Evolutionary conservation across 1,284 basidiomycete species (phyloP), one percentile per base, ranked within the genome.

Genomic region (Ceratorhiza oryzae-sativae): DNA sequence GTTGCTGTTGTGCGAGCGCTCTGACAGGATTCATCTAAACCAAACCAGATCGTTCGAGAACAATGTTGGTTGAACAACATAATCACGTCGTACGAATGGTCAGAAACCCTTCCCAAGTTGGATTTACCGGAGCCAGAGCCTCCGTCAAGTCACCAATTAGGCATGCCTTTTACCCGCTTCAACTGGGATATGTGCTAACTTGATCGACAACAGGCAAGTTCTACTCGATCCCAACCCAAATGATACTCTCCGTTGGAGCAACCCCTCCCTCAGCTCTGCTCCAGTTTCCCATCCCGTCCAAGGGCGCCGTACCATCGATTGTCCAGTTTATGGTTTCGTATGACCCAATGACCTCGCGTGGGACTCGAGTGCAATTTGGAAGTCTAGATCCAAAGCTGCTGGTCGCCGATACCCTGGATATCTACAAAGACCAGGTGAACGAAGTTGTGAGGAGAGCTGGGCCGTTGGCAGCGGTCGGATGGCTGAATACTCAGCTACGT

Each of bases 51-150:
- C 32, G 71, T 75, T 25, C 62, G 73, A 60, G 73, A 75, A 45
- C 73, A 74, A 67, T 72, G 58, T n/a, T 75, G 74, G 74, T 36
- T 75, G 30, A 74, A 73, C 20, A 70, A 71, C 27, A 53, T 61
- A 25, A 55, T 75, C 18, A 25, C 59, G 15, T 51, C 75, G 1
- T 62, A 68, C 42, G 34, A 67, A n/a, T 75, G 74, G 74, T 18
- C 23, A 18, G 71, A 72, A 25, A 63, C 9, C 10, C 42, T 25
- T 1, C 46, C 56, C 2, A 56, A 63, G 18, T 55, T 34, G 15
- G 58, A 73, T 41, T 30, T 20, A 45, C 49, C 41, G 3, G 58
- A 51, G 32, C 30, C 20, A 10, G 42, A 34, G 58, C 58, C 56
- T n/a, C n/a, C 60, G 2, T n/a, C 48, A 3, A 42, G 39, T 15